These are phyloP conservation scores for Wallacemonas sp. DNA, from an alignment of 208 protist species.

Conservation along the genomic window DNA sequence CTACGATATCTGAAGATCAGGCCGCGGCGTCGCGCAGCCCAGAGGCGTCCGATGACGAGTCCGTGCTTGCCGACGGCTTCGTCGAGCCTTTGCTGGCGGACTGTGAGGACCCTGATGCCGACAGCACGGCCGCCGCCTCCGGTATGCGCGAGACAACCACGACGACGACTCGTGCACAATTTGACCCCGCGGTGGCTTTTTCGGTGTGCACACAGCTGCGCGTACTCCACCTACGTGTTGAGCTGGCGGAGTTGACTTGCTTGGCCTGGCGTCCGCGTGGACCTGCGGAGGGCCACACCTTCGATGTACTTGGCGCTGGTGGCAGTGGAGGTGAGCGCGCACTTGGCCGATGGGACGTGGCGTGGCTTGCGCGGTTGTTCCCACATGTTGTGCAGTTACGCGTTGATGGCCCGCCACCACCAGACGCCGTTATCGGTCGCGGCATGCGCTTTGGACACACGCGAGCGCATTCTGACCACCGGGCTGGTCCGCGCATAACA, in stretches of 20 bases:
- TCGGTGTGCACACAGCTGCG: neutral
- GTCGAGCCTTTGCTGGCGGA: constrained; percentile 1
- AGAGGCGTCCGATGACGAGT: no score
- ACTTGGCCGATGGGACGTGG: neutral
- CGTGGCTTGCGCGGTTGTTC: constrained; percentile 1
- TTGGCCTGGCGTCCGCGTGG: neutral
- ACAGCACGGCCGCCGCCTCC: neutral
- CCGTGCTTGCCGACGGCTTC: no score
- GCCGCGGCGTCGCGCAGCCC: no score
- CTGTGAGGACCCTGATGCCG: neutral
- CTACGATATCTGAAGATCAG: no score
- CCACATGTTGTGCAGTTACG: neutral
- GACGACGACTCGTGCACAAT: neutral
- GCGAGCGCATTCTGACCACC: neutral
- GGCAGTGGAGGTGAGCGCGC: neutral
- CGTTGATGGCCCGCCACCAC: neutral
- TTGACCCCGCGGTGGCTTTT: neutral
- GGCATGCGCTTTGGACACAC: neutral
- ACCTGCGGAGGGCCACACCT: neutral
- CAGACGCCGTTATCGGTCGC: neutral
- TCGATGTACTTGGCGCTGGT: no score
- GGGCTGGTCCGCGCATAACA: no score
- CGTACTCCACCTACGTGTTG: constrained; percentile 3
- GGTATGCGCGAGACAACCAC: neutral
- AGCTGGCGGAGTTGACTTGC: neutral